These are phyloP conservation scores for Kentomonas sorsogonicus DNA, from an alignment of 208 protist genomes.

Conservation along the genomic window DNA sequence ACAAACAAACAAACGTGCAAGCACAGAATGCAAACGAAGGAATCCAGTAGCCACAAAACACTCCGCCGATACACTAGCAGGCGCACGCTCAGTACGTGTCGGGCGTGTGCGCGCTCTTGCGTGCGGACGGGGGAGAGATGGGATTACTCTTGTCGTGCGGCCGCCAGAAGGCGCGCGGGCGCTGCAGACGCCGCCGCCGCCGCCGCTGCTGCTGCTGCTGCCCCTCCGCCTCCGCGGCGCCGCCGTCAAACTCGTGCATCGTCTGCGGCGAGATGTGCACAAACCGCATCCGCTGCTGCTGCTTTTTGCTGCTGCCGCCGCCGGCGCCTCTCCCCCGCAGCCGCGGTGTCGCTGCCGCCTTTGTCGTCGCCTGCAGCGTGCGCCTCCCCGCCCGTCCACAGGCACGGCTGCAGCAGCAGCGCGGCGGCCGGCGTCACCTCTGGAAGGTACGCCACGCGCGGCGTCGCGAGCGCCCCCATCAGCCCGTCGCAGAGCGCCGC, in stretches of 20 bases:
- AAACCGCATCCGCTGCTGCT: neutral
- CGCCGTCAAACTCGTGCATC: too few species aligned
- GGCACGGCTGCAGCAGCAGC: constrained; percentile 48
- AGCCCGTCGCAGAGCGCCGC: constrained; percentile 53
- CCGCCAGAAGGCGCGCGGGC: too few species aligned
- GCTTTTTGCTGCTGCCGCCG: constrained; percentile 18
- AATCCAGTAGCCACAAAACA: too few species aligned
- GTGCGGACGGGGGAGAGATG: too few species aligned
- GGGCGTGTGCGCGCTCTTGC: too few species aligned
- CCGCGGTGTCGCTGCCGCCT: constrained; percentile 53
- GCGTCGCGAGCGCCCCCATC: constrained; percentile 55
- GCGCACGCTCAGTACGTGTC: too few species aligned
- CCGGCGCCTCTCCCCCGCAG: constrained; percentile 52
- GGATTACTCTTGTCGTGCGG: too few species aligned
- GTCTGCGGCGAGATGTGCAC: too few species aligned
- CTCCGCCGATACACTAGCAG: too few species aligned
- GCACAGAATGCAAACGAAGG: too few species aligned
- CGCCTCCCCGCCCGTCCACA: constrained; percentile 46
- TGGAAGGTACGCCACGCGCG: constrained; percentile 62
- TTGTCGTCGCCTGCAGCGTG: constrained; percentile 66
- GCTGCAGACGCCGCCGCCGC: too few species aligned
- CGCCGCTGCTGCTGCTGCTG: constrained; percentile 9
- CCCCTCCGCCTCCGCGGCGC: constrained; percentile 24
- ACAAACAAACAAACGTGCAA: too few species aligned
- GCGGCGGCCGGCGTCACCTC: constrained; percentile 53